phyloP scores from a whole-genome alignment of 164 flowering plant species.

The Umbellularia californica region DNA sequence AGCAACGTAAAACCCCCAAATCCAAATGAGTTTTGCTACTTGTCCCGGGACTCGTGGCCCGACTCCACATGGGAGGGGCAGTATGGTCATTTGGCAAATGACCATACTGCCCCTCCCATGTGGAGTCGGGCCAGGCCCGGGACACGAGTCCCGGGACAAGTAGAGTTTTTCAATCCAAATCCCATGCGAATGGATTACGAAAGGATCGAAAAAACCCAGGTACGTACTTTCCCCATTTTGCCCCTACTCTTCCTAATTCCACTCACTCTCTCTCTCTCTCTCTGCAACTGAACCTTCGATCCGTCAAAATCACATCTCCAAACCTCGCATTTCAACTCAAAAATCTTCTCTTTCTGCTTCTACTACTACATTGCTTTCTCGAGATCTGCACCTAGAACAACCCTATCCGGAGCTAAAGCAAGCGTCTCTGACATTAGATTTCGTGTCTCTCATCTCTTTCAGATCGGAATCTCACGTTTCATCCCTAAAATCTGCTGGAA shows the following conservation, averaged over 20 bases:
- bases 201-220: constrained; percentile 35
- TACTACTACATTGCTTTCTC: too few relatives aligned
- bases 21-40: too few relatives aligned
- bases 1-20: neutral
- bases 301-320: neutral
- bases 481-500: neutral
- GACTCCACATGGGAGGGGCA: too few relatives aligned
- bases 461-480: neutral
- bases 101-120: too few relatives aligned
- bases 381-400: too few relatives aligned
- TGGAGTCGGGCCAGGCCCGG: too few relatives aligned
- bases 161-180: too few relatives aligned
- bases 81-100: too few relatives aligned
- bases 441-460: neutral
- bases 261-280: neutral
- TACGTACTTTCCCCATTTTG: constrained; percentile 4
- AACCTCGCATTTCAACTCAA: too few relatives aligned
- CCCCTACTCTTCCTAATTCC: neutral
- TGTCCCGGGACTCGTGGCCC: too few relatives aligned
- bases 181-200: constrained; percentile 31
- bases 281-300: neutral
- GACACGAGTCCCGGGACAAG: too few relatives aligned
- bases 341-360: too few relatives aligned
- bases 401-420: neutral
- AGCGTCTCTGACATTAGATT: neutral